phyloP scores from a whole-genome alignment of 371 early-diverging fungal species.

The Lichtheimia hyalospora region DNA sequence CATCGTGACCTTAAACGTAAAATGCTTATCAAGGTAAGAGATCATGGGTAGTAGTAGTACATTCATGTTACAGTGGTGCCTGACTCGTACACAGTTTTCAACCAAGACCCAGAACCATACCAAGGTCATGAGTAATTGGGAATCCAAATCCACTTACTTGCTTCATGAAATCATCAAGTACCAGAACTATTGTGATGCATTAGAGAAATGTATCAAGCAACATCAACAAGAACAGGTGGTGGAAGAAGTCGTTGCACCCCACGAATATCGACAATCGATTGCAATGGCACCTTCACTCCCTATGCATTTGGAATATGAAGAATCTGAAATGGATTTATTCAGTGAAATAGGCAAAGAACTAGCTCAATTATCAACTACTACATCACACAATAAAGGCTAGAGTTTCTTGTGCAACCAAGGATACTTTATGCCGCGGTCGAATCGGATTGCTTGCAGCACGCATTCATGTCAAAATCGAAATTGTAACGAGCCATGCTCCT shows the following conservation, averaged over 20 bases:
- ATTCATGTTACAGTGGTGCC: not conserved
- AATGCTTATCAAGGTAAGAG: conserved; percentile 36
- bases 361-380: not conserved
- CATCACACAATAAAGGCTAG: not conserved
- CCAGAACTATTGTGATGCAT: conserved; percentile 77
- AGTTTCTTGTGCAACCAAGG: too few relatives aligned
- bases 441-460: not conserved
- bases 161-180: conserved; percentile 88
- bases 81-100: conserved; percentile 36
- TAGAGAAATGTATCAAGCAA: conserved; percentile 58
- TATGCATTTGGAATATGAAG: conserved; percentile 1
- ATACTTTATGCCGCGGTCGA: not conserved
- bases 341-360: not conserved
- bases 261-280: conserved; percentile 2
- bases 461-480: conserved; percentile 3
- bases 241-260: conserved; percentile 3
- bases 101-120: conserved; percentile 58
- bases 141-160: conserved; percentile 79
- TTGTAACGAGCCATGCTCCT: not conserved
- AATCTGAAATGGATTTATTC: not conserved
- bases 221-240: conserved; percentile 17
- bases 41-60: too few relatives aligned
- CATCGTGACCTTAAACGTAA: conserved; percentile 46
- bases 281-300: not conserved
- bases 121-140: conserved; percentile 86